Base-by-base conservation (phyloP, 1,284 basidiomycete species). In the Boletus subluridellus region DNA sequence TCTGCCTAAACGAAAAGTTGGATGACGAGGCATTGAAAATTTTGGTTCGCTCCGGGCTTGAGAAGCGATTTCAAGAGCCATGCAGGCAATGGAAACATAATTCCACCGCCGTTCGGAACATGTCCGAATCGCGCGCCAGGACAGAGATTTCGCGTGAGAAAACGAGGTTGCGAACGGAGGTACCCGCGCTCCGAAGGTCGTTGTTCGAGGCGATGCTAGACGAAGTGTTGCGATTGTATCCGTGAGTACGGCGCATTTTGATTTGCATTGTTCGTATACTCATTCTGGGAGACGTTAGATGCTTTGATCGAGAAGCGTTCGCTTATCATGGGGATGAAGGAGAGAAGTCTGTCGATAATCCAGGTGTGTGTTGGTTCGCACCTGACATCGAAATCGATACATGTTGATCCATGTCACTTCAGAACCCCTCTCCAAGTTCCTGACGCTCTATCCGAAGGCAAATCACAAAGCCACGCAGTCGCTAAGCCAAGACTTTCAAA, bases 41-140 rank as follows among this genome's bases (percentile, higher is more conserved):
- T 0, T 63, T 81, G 21, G 37, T 73, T 34, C 21, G 67, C 1
- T 38, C 58, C 4, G 76, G 74, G 0, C 67, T 81, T 0, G 45
- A 58, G 5, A 62, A 61, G 32, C 68, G 71, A 7, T 76, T 68
- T 32, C 62, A 59, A 0, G 45, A 42, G 5, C 52, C 50, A 10
- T 69, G 71, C 52, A 44, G 52, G 10, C 44, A 55, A 0, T 77
- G 73, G 70, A 61, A 57, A 9, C 52, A 66, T 0, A 58, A 66
- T 0, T 63, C 55, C 15, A 49, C 0, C 0, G 52, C 59, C 1
- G 32, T 66, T n/a, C 51, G 11, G 39, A 56, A 2, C 41, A 30
- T 37, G 39, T 54, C 10, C 0, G 24, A 52, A 1, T 3, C 26
- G 9, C 2, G 4, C 2, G 2, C 1, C 11, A 35, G 11, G 3